These are phyloP conservation scores for Gynandropsis gynandra DNA, from an alignment of 345 rosid genomes.

Conservation along the genomic window DNA sequence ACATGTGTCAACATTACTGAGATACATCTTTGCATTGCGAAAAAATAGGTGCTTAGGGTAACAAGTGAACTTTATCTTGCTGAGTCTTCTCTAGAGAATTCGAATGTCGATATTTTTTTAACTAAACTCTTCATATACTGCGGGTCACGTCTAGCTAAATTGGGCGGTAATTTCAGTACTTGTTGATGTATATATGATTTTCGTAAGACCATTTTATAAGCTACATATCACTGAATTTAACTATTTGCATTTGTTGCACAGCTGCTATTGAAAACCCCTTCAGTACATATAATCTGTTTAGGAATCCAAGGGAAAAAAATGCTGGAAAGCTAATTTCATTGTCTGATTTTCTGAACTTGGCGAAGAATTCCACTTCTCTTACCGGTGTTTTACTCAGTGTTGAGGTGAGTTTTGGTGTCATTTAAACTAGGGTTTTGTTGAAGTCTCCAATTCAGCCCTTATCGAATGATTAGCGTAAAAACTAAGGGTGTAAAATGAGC, in stretches of 20 bases:
- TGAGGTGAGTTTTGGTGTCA: constrained; percentile 43
- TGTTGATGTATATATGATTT: background rate
- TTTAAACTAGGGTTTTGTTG: background rate
- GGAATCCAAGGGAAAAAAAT: constrained; percentile 52
- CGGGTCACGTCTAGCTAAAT: too few species aligned
- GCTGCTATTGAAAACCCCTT: constrained; percentile 57
- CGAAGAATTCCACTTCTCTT: constrained; percentile 51
- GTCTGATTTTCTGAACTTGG: constrained; percentile 57
- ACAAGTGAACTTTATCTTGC: too few species aligned
- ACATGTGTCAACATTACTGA: too few species aligned
- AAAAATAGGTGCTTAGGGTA: too few species aligned
- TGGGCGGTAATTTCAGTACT: background rate
- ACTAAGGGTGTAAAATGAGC: too few species aligned
- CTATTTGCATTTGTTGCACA: constrained; percentile 30
- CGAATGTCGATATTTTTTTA: too few species aligned
- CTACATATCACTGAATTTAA: background rate
- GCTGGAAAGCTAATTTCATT: constrained; percentile 47
- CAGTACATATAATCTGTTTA: constrained; percentile 27
- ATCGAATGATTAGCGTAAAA: background rate
- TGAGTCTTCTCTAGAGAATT: too few species aligned
- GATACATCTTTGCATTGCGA: too few species aligned
- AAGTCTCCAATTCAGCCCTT: background rate
- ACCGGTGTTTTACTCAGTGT: constrained; percentile 67
- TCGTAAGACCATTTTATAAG: constrained; percentile 1
- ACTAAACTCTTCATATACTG: too few species aligned